Percentiles rank a stretch among this genome's conserved stretches.
phyloP scores from a whole-genome alignment of 2,329 filamentous ascomycete species.

The Exophiala bonariae region DNA sequence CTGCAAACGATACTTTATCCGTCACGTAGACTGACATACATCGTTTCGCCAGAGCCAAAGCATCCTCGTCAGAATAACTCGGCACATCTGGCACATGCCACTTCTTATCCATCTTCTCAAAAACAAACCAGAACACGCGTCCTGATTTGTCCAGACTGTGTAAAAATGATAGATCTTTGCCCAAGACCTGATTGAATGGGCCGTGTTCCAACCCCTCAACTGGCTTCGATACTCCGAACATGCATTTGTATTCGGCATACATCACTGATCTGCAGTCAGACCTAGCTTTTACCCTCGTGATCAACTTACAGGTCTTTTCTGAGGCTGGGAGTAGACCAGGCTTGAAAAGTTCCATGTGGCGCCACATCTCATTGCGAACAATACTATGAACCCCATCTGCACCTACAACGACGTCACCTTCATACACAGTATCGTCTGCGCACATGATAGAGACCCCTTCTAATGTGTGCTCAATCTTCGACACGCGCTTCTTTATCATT shows the following conservation, averaged over 20 bases:
- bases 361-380: constrained; percentile 37
- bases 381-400: constrained; percentile 47
- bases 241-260: constrained; percentile 31
- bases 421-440: constrained; percentile 35
- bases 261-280: constrained; percentile 26
- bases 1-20: constrained; percentile 22
- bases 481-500: constrained; percentile 4
- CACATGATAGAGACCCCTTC: constrained; percentile 33
- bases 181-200: constrained; percentile 25
- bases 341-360: constrained; percentile 17
- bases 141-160: constrained; percentile 27
- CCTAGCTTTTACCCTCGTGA: too few relatives aligned
- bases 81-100: constrained; percentile 27
- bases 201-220: constrained; percentile 19
- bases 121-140: constrained; percentile 31
- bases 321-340: constrained; percentile 7
- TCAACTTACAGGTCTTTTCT: constrained; percentile 7
- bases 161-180: constrained; percentile 22
- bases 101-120: constrained; percentile 28
- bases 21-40: constrained; percentile 18
- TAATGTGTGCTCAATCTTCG: constrained; percentile 4
- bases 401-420: constrained; percentile 41
- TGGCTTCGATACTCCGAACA: constrained; percentile 33
- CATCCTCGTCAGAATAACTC: constrained; percentile 28
- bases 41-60: constrained; percentile 10